phyloP scores from a whole-genome alignment of 2,329 filamentous ascomycete genomes.

The Verruconis gallopava region DNA sequence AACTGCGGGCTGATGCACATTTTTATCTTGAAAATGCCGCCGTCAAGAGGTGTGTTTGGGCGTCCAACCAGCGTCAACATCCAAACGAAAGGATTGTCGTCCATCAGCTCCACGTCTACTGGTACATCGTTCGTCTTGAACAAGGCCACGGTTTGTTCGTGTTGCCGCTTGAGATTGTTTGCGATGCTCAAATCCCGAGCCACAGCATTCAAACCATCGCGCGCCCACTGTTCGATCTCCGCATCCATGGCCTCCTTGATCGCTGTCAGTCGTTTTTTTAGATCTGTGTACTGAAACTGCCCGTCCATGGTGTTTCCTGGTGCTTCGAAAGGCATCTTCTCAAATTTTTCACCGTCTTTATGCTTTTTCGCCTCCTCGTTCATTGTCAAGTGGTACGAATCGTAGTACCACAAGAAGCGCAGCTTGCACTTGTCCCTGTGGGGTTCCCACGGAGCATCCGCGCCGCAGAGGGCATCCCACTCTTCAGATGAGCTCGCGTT shows the following conservation, averaged over 20 bases:
- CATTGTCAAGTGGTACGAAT: slow-evolving; percentile 66
- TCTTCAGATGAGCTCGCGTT: slow-evolving; percentile 17
- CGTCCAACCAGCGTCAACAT: slow-evolving; percentile 76
- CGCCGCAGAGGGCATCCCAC: slow-evolving; percentile 25
- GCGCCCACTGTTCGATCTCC: slow-evolving; percentile 60
- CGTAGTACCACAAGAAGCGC: slow-evolving; percentile 91
- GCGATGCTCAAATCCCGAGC: slow-evolving; percentile 61
- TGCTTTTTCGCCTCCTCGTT: slow-evolving; percentile 49
- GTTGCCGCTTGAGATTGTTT: slow-evolving; percentile 71
- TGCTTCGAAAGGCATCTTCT: slow-evolving; percentile 80
- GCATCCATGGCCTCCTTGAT: slow-evolving; percentile 59
- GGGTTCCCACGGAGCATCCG: slow-evolving; percentile 56
- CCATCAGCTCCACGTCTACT: slow-evolving; percentile 61
- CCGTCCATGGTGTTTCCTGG: slow-evolving; percentile 72
- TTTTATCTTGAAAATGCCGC: slow-evolving; percentile 73
- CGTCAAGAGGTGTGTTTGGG: slow-evolving; percentile 87
- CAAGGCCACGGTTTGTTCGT: slow-evolving; percentile 63
- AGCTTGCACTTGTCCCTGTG: slow-evolving; percentile 87
- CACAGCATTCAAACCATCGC: slow-evolving; percentile 50
- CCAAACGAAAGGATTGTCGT: slow-evolving; percentile 86
- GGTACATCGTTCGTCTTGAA: slow-evolving; percentile 62
- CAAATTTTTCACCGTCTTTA: slow-evolving; percentile 51
- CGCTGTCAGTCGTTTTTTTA: slow-evolving; percentile 54
- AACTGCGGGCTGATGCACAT: slow-evolving; percentile 73
- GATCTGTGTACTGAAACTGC: slow-evolving; percentile 63